Conservation (phyloP, 2,329 filamentous ascomycete genomes). For the Diaporthe vaccinii region DNA sequence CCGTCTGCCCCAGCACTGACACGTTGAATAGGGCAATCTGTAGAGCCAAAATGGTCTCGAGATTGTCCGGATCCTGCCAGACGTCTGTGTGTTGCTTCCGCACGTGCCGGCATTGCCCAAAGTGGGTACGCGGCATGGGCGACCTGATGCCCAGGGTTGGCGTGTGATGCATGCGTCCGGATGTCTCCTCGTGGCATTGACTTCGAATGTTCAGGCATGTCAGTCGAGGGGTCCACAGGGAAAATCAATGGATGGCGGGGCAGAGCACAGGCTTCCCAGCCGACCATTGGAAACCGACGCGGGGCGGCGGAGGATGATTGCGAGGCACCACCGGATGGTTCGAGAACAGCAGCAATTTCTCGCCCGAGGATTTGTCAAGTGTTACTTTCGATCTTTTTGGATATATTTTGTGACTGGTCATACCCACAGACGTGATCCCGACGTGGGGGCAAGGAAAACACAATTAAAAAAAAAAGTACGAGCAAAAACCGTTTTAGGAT, state of each 20-base stretch:
- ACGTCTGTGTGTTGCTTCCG: slow-evolving; percentile 20
- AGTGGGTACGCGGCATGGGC: slow-evolving; percentile 9
- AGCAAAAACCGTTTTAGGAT: neutral
- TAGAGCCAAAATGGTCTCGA: neutral
- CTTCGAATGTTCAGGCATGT: slow-evolving; percentile 8
- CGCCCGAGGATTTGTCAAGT: slow-evolving; percentile 1
- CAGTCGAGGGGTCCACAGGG: neutral
- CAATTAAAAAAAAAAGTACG: slow-evolving; percentile 20
- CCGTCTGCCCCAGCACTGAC: neutral
- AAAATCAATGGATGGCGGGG: slow-evolving; percentile 15
- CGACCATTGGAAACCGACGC: neutral
- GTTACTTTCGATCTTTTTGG: neutral
- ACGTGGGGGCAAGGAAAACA: neutral
- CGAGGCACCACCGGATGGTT: neutral
- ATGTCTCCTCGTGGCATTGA: slow-evolving; percentile 21
- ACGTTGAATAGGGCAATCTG: neutral
- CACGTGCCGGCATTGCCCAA: neutral
- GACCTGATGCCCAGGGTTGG: neutral
- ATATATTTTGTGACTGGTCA: slow-evolving; percentile 7
- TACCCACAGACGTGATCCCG: slow-evolving; percentile 3
- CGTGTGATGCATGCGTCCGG: slow-evolving; percentile 8
- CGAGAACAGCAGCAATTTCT: slow-evolving; percentile 5
- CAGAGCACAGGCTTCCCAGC: neutral
- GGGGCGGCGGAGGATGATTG: neutral
- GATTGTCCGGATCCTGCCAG: slow-evolving; percentile 14